Percentiles rank a stretch among this genome's conserved stretches.
phyloP scores from a whole-genome alignment of 805 yeast species.

The Sporopachydermia lactativora region DNA sequence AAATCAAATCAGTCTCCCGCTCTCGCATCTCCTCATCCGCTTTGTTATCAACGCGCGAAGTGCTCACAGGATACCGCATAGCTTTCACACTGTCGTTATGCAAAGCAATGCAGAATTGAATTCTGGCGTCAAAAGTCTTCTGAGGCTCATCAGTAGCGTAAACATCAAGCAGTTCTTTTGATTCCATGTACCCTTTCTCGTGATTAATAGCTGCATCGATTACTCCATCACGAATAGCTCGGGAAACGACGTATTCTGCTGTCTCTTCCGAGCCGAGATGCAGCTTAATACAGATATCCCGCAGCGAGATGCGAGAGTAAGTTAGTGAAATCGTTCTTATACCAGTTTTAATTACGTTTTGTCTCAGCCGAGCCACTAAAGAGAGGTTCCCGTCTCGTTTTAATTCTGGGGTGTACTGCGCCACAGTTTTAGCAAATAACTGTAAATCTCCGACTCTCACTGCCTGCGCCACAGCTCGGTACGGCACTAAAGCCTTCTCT shows the following conservation, averaged over 20 bases:
- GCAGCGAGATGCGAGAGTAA: slow-evolving; percentile 79
- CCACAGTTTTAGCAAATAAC: slow-evolving; percentile 58
- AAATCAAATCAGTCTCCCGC: slow-evolving; percentile 30
- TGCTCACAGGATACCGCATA: slow-evolving; percentile 73
- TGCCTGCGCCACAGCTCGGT: slow-evolving; percentile 77
- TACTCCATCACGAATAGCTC: slow-evolving; percentile 94
- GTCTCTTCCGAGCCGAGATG: slow-evolving; percentile 89
- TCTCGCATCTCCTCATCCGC: slow-evolving; percentile 41
- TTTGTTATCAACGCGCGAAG: slow-evolving; percentile 34
- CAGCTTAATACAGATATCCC: slow-evolving; percentile 86
- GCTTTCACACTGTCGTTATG: slow-evolving; percentile 90
- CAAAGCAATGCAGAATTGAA: slow-evolving; percentile 76
- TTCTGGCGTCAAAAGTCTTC: slow-evolving; percentile 80
- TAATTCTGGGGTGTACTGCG: slow-evolving; percentile 44
- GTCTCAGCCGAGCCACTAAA: slow-evolving; percentile 78
- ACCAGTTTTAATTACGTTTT: slow-evolving; percentile 96
- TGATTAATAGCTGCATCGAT: slow-evolving; percentile 91
- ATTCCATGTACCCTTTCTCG: slow-evolving; percentile 81
- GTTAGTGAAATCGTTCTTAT: slow-evolving; percentile 85
- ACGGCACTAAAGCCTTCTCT: slow-evolving; percentile 57
- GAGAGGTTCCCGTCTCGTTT: slow-evolving; percentile 71
- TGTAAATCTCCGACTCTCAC: slow-evolving; percentile 86
- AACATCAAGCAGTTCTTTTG: slow-evolving; percentile 72
- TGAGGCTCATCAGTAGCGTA: slow-evolving; percentile 86
- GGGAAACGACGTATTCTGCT: slow-evolving; percentile 93